Conservation (phyloP, 2,329 filamentous ascomycete species). For the Bipolaris bicolor region DNA sequence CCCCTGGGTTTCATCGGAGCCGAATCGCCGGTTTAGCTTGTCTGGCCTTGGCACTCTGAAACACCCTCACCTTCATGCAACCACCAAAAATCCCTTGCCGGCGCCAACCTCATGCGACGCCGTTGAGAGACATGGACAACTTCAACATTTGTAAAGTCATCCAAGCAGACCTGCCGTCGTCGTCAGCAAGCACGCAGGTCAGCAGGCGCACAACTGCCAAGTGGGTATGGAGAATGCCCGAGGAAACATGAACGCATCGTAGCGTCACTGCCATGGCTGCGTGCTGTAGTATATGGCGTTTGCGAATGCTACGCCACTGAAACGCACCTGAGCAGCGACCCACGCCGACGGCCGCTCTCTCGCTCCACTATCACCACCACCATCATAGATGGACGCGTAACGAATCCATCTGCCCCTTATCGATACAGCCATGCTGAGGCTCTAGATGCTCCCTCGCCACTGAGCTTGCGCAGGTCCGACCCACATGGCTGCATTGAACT, state of each 20-base stretch:
- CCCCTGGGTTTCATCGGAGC: constrained; percentile 28
- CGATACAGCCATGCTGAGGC: constrained; percentile 23
- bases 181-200: no score
- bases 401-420: constrained; percentile 28
- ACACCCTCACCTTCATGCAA: constrained; percentile 21
- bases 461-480: constrained; percentile 16
- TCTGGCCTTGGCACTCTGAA: constrained; percentile 35
- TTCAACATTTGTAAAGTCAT: not conserved
- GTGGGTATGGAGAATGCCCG: not conserved
- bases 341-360: constrained; percentile 24
- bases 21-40: constrained; percentile 20
- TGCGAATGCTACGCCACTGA: constrained; percentile 24
- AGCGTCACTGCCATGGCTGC: not conserved
- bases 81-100: constrained; percentile 8
- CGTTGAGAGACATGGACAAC: not conserved
- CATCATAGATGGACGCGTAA: constrained; percentile 43
- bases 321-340: constrained; percentile 23
- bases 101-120: constrained; percentile 9
- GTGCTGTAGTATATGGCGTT: constrained; percentile 7
- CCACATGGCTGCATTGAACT: constrained; percentile 22
- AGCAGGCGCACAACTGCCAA: not conserved
- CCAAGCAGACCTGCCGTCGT: no score
- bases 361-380: constrained; percentile 41
- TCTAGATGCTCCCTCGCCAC: constrained; percentile 27
- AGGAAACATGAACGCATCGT: not conserved